Percentiles rank a stretch among this genome's conserved stretches.
Evolutionary conservation across 176 grass and related monocot genomes (phyloP).

Genomic region (Luzula sylvatica): DNA sequence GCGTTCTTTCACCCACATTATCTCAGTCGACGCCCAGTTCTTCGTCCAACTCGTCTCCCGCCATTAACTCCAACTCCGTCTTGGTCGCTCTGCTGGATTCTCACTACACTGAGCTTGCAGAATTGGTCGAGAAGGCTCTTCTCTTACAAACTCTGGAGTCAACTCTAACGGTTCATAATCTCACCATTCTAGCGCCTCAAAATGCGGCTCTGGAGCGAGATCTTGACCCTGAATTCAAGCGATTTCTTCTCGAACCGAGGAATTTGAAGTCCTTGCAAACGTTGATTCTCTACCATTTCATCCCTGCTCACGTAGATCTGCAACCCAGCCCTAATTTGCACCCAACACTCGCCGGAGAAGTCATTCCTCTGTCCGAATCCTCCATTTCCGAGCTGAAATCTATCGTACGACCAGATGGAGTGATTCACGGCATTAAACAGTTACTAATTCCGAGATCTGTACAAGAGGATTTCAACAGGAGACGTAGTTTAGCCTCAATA

Average conservation of each 20-base stretch:
- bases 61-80: slow-evolving; percentile 72
- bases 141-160: slow-evolving; percentile 54
- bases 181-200: slow-evolving; percentile 66
- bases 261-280: slow-evolving; percentile 49
- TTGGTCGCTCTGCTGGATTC: slow-evolving; percentile 68
- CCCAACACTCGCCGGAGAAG: slow-evolving; percentile 44
- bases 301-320: slow-evolving; percentile 35
- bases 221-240: slow-evolving; percentile 72
- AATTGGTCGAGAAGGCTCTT: slow-evolving; percentile 81
- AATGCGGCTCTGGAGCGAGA: slow-evolving; percentile 67
- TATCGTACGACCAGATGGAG: slow-evolving; percentile 45
- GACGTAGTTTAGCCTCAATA: slow-evolving; percentile 53
- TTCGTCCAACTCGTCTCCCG: not conserved
- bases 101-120: slow-evolving; percentile 59
- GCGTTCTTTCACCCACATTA: slow-evolving; percentile 3
- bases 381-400: slow-evolving; percentile 28
- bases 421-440: slow-evolving; percentile 54
- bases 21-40: not conserved
- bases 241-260: slow-evolving; percentile 75
- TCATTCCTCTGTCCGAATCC: slow-evolving; percentile 15
- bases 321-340: not conserved
- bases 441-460: slow-evolving; percentile 52
- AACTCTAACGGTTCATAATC: slow-evolving; percentile 38
- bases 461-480: slow-evolving; percentile 77
- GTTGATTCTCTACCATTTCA: slow-evolving; percentile 59